phyloP scores from a whole-genome alignment of 2,329 filamentous ascomycete genomes.

The Fusarium caatingaense region DNA sequence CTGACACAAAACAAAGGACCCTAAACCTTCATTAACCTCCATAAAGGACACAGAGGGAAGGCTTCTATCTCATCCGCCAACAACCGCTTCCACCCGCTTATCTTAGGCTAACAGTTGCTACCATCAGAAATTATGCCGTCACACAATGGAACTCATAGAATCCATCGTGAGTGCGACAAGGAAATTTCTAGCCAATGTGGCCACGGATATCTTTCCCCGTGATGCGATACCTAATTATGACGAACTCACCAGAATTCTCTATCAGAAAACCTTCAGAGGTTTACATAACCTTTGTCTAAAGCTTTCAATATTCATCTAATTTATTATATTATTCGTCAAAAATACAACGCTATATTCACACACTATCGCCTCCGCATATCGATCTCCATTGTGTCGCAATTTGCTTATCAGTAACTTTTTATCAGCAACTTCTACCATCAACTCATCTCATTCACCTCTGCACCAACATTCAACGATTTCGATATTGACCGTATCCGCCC shows the following conservation, averaged over 20 bases:
- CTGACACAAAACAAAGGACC: neutral
- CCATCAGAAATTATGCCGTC: constrained; percentile 25
- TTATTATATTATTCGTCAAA: neutral
- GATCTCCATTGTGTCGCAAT: constrained; percentile 32
- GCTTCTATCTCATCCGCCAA: constrained; percentile 17
- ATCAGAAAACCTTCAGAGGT: neutral
- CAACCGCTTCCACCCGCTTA: constrained; percentile 41
- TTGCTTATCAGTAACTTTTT: constrained; percentile 22
- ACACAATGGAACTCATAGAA: neutral
- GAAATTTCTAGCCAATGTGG: constrained; percentile 29
- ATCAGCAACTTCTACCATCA: constrained; percentile 27
- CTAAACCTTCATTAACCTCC: neutral
- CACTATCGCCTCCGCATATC: constrained; percentile 27
- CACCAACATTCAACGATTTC: constrained; percentile 49
- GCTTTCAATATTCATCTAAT: neutral
- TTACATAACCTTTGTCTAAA: neutral
- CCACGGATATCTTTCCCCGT: constrained; percentile 22
- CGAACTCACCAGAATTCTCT: constrained; percentile 2
- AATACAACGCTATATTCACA: neutral
- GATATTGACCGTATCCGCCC: neutral
- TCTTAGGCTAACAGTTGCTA: neutral
- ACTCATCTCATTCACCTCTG: constrained; percentile 45
- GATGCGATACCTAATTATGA: constrained; percentile 19
- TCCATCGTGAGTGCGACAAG: constrained; percentile 11
- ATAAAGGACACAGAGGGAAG: neutral